Evolutionary conservation across 495 filamentous ascomycete genomes (phyloP).

Genomic region (Mycothermus thermophilus): DNA sequence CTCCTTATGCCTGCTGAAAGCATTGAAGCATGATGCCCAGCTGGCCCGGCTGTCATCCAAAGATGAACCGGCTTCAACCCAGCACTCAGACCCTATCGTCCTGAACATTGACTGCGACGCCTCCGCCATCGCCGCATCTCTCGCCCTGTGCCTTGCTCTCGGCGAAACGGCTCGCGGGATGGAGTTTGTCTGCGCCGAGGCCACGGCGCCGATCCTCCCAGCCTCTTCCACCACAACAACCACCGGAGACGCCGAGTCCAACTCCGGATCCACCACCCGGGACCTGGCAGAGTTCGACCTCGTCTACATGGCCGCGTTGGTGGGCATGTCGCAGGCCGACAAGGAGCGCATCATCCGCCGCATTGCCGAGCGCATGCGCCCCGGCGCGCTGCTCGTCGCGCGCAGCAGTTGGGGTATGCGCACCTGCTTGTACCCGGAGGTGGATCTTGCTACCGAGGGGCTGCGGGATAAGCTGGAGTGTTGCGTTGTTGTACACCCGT

Average conservation of each 20-base stretch:
- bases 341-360: slow-evolving; percentile 18
- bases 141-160: slow-evolving; percentile 5
- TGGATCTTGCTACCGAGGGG: slow-evolving; percentile 11
- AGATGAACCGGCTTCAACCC: neutral
- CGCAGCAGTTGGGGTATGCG: slow-evolving; percentile 16
- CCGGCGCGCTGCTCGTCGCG: slow-evolving; percentile 14
- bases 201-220: neutral
- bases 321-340: slow-evolving; percentile 13
- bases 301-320: slow-evolving; percentile 20
- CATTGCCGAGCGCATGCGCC: slow-evolving; percentile 11
- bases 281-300: slow-evolving; percentile 16
- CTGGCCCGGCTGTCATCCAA: neutral
- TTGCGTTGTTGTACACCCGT: slow-evolving; percentile 17
- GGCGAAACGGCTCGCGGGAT: slow-evolving; percentile 12
- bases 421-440: slow-evolving; percentile 18
- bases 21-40: slow-evolving; percentile 6
- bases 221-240: neutral
- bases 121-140: slow-evolving; percentile 12
- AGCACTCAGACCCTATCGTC: slow-evolving; percentile 1
- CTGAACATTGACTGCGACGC: slow-evolving; percentile 15
- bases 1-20: slow-evolving; percentile 15
- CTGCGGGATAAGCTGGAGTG: slow-evolving; percentile 11
- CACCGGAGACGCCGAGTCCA: neutral
- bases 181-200: slow-evolving; percentile 18
- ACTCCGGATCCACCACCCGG: slow-evolving; percentile 1